Percentiles rank a stretch among this genome's conserved stretches.
These are phyloP conservation scores for Venturia nashicola DNA, from an alignment of 2,329 filamentous ascomycete genomes.

Conservation along the genomic window DNA sequence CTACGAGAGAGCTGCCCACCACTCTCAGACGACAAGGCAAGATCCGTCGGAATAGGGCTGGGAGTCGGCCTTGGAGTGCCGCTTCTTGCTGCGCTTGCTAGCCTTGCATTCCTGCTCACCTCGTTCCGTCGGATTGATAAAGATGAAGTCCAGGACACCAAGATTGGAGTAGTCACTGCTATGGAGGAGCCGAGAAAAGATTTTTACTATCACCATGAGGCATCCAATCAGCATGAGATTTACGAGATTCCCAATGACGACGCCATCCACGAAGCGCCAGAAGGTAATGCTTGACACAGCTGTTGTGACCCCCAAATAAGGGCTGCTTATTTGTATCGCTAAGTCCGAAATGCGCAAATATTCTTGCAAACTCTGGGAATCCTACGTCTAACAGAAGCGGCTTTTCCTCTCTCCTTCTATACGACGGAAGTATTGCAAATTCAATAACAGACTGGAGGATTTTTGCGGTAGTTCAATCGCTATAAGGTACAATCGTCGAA, in stretches of 20 bases:
- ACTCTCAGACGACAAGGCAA: neutral
- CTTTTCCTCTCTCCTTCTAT: too few relatives aligned
- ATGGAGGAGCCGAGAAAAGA: neutral
- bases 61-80: neutral
- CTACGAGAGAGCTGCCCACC: neutral
- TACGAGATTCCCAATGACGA: neutral
- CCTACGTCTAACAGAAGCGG: too few relatives aligned
- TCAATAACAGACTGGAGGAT: too few relatives aligned
- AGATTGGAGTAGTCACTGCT: neutral
- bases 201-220: neutral
- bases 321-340: neutral
- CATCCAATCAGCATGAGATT: neutral
- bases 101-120: neutral
- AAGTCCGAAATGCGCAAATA: neutral
- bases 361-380: too few relatives aligned
- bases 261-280: neutral
- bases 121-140: neutral
- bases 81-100: neutral
- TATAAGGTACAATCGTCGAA: too few relatives aligned
- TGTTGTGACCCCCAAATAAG: too few relatives aligned
- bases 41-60: neutral
- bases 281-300: neutral
- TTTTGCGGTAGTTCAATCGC: too few relatives aligned
- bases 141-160: neutral
- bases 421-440: too few relatives aligned